Evolutionary conservation across 2,329 filamentous ascomycete genomes (phyloP), one percentile per base, ranked within the genome.

Genomic region (Colletotrichum tabaci): DNA sequence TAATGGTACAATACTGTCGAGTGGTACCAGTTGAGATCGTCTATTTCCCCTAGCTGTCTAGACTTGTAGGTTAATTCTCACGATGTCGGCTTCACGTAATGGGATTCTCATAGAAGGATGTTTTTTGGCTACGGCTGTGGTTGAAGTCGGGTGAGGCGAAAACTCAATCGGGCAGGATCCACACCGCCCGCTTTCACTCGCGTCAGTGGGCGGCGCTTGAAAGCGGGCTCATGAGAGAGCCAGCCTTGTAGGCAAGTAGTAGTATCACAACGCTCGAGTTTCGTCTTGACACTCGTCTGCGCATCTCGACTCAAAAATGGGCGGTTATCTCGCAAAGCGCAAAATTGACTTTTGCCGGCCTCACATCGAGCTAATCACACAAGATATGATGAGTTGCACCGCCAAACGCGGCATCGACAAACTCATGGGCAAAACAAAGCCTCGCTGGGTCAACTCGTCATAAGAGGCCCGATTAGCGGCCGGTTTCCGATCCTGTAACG

Each of bases 111-210:
- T 42, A n/a, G 21, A 23, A 38, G 9, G 35, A 2, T 9, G 30
- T 30, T 26, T 21, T 30, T 21, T 2, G 40, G 35, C 8, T 30
- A 35, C 21, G 50, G 21, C 16, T 12, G 64, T 55, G 67, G 62
- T 46, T 64, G 69, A 49, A 40, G 35, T 61, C 42, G 40, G 55
- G 38, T 68, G 46, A 68, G 68, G 65, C 69, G 66, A 72, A 72
- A 72, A 72, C 65, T 69, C 69, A 69, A 69, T 64, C 58, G 47
- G 69, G 68, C 50, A 57, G 65, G 65, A 44, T 60, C 58, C 69
- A 72, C 69, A 69, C 60, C 53, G 66, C 66, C 66, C 58, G 66
- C 40, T 63, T 38, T 68, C 50, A 62, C 23, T n/a, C 30, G 55
- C n/a, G 15, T 13, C 21, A 15, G 30, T 56, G 56, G 56, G 18